Evolutionary conservation across 768 basidiomycete species (phyloP).

Genomic region (Tylopilus plumbeoviolaceoides): DNA sequence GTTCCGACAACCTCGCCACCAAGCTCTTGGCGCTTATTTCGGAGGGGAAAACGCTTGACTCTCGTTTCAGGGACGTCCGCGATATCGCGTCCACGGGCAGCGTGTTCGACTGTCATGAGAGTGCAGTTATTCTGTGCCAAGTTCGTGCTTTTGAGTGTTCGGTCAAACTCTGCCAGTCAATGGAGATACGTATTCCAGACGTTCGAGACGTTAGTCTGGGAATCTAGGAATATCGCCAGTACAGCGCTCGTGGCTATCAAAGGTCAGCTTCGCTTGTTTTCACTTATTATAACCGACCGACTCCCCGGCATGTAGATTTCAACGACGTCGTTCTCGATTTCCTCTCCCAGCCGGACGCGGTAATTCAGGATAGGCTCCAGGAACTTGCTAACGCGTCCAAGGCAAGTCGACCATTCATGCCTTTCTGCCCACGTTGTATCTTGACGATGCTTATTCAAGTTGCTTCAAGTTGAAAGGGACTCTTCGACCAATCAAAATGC

Average conservation of each 20-base stretch:
- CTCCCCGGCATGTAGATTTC: conserved; percentile 9
- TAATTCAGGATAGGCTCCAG: conserved; percentile 10
- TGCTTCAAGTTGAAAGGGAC: conserved; percentile 9
- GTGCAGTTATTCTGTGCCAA: conserved; percentile 6
- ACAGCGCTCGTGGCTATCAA: conserved; percentile 14
- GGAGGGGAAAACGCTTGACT: conserved; percentile 10
- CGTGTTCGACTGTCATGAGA: conserved; percentile 8
- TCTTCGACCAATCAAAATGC: conserved; percentile 5
- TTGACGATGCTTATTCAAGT: conserved; percentile 1
- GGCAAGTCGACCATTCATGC: neutral
- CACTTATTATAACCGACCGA: neutral
- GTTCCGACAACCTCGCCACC: conserved; percentile 3
- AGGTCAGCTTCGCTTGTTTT: conserved; percentile 1
- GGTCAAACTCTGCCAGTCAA: neutral
- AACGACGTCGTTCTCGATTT: conserved; percentile 19
- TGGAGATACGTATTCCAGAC: conserved; percentile 1
- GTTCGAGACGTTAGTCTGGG: conserved; percentile 16
- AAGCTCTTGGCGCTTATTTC: conserved; percentile 11
- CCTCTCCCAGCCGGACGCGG: conserved; percentile 9
- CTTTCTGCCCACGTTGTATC: too few relatives aligned
- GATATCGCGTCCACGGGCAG: conserved; percentile 2
- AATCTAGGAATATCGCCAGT: conserved; percentile 14
- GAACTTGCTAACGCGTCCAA: conserved; percentile 10
- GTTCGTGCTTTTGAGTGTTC: neutral
- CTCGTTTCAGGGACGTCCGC: conserved; percentile 12